phyloP scores from a whole-genome alignment of 78 protist species.

The Isochrysis galbana region DNA sequence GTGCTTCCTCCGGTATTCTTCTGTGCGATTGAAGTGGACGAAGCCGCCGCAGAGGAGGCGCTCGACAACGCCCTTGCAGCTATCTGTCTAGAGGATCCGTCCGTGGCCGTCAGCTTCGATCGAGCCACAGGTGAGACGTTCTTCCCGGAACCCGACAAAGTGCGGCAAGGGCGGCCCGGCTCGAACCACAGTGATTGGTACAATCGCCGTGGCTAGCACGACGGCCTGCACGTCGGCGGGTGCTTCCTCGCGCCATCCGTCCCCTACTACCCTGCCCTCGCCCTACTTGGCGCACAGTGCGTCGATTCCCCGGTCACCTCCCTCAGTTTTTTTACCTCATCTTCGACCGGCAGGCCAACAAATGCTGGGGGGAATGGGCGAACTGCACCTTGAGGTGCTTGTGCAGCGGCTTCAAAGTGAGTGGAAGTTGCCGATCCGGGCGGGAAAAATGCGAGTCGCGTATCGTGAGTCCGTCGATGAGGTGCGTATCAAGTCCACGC shows the following conservation, averaged over 20 bases:
- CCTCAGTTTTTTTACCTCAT: no score
- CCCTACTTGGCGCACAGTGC: no score
- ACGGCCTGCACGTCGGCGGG: no score
- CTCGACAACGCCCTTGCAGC: conserved; percentile 71
- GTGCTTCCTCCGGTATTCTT: conserved; percentile 93
- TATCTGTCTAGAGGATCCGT: conserved; percentile 88
- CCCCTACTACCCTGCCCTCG: no score
- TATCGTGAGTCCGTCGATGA: background rate
- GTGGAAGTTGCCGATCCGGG: conserved; percentile 29
- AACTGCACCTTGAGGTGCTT: conserved; percentile 79
- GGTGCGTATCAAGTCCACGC: no score
- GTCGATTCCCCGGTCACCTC: no score
- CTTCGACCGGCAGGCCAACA: no score
- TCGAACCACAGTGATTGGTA: no score
- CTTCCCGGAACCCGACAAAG: no score
- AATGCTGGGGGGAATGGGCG: conserved; percentile 85
- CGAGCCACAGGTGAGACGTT: background rate
- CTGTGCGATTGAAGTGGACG: conserved; percentile 67
- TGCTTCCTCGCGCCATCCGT: no score
- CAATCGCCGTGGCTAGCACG: no score
- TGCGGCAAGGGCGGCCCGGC: no score
- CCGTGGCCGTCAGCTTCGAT: conserved; percentile 69
- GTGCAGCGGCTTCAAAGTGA: conserved; percentile 60
- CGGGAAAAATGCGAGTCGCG: conserved; percentile 47
- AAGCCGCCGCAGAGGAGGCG: background rate